Percentiles rank a stretch among this genome's conserved stretches.
phyloP scores from a whole-genome alignment of 208 protist species.

The Angomonas ambiguus region DNA sequence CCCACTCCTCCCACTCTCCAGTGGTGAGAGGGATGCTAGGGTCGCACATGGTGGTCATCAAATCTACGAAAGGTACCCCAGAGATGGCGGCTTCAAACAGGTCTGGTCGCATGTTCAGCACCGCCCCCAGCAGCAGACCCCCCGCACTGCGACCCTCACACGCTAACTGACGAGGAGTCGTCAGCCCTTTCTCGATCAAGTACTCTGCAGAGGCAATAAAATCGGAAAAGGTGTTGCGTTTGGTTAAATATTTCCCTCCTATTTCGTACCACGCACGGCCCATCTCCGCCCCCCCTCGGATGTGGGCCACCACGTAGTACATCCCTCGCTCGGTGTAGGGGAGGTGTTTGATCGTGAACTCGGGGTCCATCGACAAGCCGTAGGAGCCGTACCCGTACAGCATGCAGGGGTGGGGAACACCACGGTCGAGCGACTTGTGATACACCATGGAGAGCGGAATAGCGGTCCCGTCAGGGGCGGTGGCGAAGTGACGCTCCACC shows the following conservation, averaged over 20 bases:
- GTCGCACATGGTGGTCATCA: constrained; percentile 94
- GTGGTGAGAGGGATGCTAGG: constrained; percentile 88
- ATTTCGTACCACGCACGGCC: constrained; percentile 88
- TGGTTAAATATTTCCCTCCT: constrained; percentile 90
- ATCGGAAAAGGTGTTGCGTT: constrained; percentile 93
- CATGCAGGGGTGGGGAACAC: constrained; percentile 64
- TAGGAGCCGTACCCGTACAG: constrained; percentile 92
- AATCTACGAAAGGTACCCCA: constrained; percentile 93
- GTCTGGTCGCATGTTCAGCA: constrained; percentile 91
- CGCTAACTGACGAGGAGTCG: constrained; percentile 60
- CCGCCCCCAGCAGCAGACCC: constrained; percentile 89
- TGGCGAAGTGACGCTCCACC: constrained; percentile 66
- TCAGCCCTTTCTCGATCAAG: constrained; percentile 66
- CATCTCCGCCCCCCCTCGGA: constrained; percentile 92
- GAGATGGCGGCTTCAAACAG: constrained; percentile 81
- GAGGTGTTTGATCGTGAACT: constrained; percentile 73
- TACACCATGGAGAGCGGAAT: constrained; percentile 82
- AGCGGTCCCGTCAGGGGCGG: constrained; percentile 61
- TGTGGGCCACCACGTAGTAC: constrained; percentile 87
- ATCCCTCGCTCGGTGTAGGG: constrained; percentile 87
- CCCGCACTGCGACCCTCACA: constrained; percentile 91
- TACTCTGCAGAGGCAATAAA: constrained; percentile 89
- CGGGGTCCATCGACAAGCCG: constrained; percentile 82
- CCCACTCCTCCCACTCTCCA: constrained; percentile 93
- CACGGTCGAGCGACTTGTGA: constrained; percentile 64